These are phyloP conservation scores for Alternaria brassicae DNA, from an alignment of 2,329 filamentous ascomycete species.

Conservation along the genomic window DNA sequence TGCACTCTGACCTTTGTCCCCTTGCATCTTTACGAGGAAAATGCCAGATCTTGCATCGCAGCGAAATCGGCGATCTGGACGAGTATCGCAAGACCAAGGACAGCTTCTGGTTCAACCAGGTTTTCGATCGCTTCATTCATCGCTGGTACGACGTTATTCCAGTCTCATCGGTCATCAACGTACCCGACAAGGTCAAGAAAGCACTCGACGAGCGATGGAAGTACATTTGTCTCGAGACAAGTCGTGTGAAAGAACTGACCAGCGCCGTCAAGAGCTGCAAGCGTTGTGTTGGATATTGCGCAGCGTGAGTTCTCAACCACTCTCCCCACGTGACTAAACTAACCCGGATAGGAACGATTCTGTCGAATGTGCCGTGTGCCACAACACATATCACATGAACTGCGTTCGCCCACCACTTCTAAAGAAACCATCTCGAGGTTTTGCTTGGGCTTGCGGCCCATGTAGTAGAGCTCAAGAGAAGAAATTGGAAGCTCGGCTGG, in stretches of 20 bases:
- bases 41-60: constrained; percentile 87
- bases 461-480: constrained; percentile 96
- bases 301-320: constrained; percentile 68
- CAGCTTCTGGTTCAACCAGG: constrained; percentile 95
- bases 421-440: constrained; percentile 96
- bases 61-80: constrained; percentile 82
- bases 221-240: constrained; percentile 92
- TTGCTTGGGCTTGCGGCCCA: constrained; percentile 96
- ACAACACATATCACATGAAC: constrained; percentile 97
- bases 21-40: constrained; percentile 91
- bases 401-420: constrained; percentile 90
- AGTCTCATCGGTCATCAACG: constrained; percentile 90
- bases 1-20: constrained; percentile 97
- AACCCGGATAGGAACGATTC: constrained; percentile 75
- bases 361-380: constrained; percentile 94
- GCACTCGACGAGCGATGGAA: constrained; percentile 96
- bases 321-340: constrained; percentile 15
- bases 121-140: constrained; percentile 98
- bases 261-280: constrained; percentile 97
- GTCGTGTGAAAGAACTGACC: constrained; percentile 91
- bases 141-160: constrained; percentile 98
- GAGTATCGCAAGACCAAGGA: constrained; percentile 84
- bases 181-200: constrained; percentile 92
- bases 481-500: constrained; percentile 82
- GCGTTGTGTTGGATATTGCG: constrained; percentile 88